Evolutionary conservation across 306 rosid genomes (phyloP).

Genomic region (Arachis stenosperma): DNA sequence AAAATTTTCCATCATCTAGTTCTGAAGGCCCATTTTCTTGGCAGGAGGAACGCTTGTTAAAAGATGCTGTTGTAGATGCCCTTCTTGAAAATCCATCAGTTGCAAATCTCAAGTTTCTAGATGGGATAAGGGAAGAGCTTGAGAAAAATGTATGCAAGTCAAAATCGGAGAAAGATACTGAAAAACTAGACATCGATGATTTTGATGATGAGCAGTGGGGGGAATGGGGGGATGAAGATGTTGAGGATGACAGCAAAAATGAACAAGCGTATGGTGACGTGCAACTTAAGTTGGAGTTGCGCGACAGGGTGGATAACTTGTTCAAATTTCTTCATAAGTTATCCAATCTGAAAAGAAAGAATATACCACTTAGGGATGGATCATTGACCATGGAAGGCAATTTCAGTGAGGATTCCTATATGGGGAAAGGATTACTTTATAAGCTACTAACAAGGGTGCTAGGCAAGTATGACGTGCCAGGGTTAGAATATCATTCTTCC

Average conservation of each 20-base stretch:
- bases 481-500: constrained; percentile 91
- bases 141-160: constrained; percentile 62
- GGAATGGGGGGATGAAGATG: constrained; percentile 93
- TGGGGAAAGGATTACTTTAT: constrained; percentile 73
- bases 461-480: constrained; percentile 69
- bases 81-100: constrained; percentile 80
- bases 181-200: constrained; percentile 60
- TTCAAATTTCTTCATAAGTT: constrained; percentile 88
- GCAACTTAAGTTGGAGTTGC: constrained; percentile 95
- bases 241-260: constrained; percentile 49
- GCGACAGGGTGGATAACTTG: constrained; percentile 81
- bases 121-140: constrained; percentile 80
- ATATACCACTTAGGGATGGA: constrained; percentile 66
- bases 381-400: constrained; percentile 53
- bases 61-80: constrained; percentile 83
- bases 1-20: constrained; percentile 86
- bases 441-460: constrained; percentile 72
- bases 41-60: constrained; percentile 91
- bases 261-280: constrained; percentile 63
- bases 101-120: constrained; percentile 75
- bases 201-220: constrained; percentile 94
- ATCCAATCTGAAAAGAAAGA: constrained; percentile 64
- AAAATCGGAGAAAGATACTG: constrained; percentile 59
- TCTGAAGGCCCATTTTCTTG: constrained; percentile 93
- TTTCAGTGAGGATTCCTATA: constrained; percentile 59